Percentiles rank a stretch among this genome's conserved stretches.
phyloP scores from a whole-genome alignment of 495 filamentous ascomycete species.

The Chaetomium tenue region DNA sequence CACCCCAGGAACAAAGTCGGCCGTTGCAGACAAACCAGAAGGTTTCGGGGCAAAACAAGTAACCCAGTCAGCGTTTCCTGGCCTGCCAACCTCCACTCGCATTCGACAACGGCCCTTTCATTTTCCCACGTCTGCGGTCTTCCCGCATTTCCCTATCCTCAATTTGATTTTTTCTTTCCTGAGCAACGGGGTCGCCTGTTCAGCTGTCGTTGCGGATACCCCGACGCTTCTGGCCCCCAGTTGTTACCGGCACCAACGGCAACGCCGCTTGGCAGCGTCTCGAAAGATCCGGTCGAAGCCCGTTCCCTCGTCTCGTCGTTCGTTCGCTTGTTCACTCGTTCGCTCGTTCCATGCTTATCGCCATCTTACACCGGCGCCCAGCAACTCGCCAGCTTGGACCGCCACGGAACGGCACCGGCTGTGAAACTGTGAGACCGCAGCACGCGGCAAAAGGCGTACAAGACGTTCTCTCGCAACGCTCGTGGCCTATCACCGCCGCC shows the following conservation, averaged over 20 bases:
- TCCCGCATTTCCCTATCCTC: conserved; percentile 9
- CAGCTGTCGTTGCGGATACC: conserved; percentile 9
- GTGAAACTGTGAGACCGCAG: conserved; percentile 20
- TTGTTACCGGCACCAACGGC: conserved; percentile 16
- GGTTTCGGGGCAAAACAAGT: neutral
- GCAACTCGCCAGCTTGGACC: conserved; percentile 14
- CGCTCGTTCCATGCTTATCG: conserved; percentile 6
- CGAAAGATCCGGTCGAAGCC: conserved; percentile 13
- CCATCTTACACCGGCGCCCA: conserved; percentile 12
- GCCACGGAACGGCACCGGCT: conserved; percentile 5
- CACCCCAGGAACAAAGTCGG: conserved; percentile 7
- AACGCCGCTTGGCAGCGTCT: conserved; percentile 22
- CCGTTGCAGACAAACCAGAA: conserved; percentile 4
- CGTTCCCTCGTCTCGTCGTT: conserved; percentile 18
- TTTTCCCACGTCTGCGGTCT: conserved; percentile 17
- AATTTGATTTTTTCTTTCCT: conserved; percentile 13
- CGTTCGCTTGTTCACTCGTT: neutral
- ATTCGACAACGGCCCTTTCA: conserved; percentile 12
- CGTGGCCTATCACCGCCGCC: conserved; percentile 22
- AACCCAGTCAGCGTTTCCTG: conserved; percentile 14
- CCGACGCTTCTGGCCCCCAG: conserved; percentile 13
- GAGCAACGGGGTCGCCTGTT: conserved; percentile 10
- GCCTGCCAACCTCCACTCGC: conserved; percentile 17
- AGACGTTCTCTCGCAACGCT: conserved; percentile 14
- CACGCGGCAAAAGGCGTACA: conserved; percentile 22